Evolutionary conservation across 371 early-diverging fungal genomes (phyloP).

Genomic region (Zychaea mexicana): DNA sequence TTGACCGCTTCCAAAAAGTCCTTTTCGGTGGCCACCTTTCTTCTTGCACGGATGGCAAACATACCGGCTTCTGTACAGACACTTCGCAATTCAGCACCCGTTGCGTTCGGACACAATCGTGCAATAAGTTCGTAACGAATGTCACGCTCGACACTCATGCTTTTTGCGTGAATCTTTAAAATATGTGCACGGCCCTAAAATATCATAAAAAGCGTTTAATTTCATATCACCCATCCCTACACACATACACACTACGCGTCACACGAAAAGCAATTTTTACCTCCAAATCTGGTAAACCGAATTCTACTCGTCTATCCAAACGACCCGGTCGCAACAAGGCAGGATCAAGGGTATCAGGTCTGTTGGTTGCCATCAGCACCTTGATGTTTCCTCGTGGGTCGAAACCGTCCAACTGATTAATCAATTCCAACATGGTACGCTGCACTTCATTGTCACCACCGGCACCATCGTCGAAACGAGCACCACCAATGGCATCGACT

Average conservation of each 20-base stretch:
- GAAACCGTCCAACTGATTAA: slow-evolving; percentile 99
- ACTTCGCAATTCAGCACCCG: slow-evolving; percentile 99
- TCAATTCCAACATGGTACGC: slow-evolving; percentile 99
- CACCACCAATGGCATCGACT: slow-evolving; percentile 99
- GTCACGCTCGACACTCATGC: slow-evolving; percentile 99
- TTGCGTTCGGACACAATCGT: slow-evolving; percentile 92
- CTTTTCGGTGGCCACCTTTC: slow-evolving; percentile 99
- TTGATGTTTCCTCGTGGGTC: slow-evolving; percentile 99
- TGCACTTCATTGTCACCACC: slow-evolving; percentile 97
- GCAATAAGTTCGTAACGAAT: slow-evolving; percentile 98
- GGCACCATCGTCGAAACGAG: slow-evolving; percentile 85
- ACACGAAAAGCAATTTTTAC: too few relatives aligned
- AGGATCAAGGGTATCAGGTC: slow-evolving; percentile 98
- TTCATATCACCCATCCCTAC: background rate
- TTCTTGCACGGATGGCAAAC: slow-evolving; percentile 99
- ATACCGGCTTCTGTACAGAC: slow-evolving; percentile 99
- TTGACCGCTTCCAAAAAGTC: slow-evolving; percentile 99
- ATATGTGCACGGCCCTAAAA: slow-evolving; percentile 93
- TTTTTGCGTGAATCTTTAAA: slow-evolving; percentile 98
- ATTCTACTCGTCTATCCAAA: slow-evolving; percentile 99
- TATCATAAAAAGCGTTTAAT: background rate
- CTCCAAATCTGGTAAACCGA: slow-evolving; percentile 97
- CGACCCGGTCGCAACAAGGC: slow-evolving; percentile 98
- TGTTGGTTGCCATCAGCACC: slow-evolving; percentile 99
- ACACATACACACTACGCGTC: too few relatives aligned